Conservation (phyloP, 2,329 filamentous ascomycete species). For the Colletotrichum coccodes region DNA sequence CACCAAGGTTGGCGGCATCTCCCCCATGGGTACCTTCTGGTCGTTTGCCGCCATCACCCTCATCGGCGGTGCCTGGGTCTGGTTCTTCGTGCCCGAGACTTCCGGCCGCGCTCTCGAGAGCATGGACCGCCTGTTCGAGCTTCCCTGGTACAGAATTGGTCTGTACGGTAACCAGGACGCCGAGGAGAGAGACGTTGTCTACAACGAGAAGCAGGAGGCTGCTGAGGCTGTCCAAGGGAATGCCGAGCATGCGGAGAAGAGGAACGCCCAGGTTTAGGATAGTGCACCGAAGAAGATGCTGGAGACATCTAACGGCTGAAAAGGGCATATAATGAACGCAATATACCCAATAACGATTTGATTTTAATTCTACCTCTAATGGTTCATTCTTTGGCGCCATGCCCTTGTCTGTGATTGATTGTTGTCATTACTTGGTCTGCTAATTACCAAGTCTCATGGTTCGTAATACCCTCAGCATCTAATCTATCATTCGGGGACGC, state of each 20-base stretch:
- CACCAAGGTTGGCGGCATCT: constrained; percentile 56
- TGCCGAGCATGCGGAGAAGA: constrained; percentile 48
- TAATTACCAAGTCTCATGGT: too few relatives aligned
- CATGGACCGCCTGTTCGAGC: constrained; percentile 77
- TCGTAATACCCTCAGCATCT: too few relatives aligned
- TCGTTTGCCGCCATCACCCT: constrained; percentile 77
- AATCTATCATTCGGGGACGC: too few relatives aligned
- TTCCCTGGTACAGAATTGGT: constrained; percentile 82
- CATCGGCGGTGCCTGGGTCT: constrained; percentile 76
- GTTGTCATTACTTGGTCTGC: too few relatives aligned
- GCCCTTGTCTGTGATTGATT: too few relatives aligned
- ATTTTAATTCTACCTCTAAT: not conserved
- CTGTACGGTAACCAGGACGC: constrained; percentile 63
- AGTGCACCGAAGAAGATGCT: not conserved
- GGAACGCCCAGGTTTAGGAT: constrained; percentile 20
- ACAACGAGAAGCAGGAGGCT: constrained; percentile 55
- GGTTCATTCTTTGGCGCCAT: not conserved
- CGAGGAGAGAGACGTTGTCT: constrained; percentile 53
- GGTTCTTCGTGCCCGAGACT: constrained; percentile 79
- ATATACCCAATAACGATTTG: constrained; percentile 26
- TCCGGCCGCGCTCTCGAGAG: constrained; percentile 72
- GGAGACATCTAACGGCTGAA: not conserved
- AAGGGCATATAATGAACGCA: constrained; percentile 30
- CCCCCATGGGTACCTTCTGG: constrained; percentile 77
- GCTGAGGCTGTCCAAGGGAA: constrained; percentile 43